These are phyloP conservation scores for Phialocephala subalpina DNA, from an alignment of 2,329 filamentous ascomycete species.

Conservation along the genomic window DNA sequence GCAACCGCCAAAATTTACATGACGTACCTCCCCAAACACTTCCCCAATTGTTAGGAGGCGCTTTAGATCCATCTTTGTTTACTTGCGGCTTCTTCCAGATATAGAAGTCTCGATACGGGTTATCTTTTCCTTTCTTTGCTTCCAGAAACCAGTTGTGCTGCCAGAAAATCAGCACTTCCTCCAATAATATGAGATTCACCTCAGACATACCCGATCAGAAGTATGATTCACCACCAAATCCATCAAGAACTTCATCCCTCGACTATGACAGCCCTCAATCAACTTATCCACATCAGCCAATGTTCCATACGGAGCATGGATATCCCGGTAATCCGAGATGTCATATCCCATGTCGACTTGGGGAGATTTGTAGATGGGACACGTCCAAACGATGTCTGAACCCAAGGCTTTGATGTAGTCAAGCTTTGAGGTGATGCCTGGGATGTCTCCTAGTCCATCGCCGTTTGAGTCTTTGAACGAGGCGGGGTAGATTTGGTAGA, in stretches of 20 bases:
- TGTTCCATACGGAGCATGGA: constrained; percentile 72
- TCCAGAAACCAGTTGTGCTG: constrained; percentile 66
- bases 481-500: constrained; percentile 68
- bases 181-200: not conserved
- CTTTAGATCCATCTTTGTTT: constrained; percentile 45
- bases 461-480: constrained; percentile 65
- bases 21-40: constrained; percentile 52
- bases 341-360: constrained; percentile 78
- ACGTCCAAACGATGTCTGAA: constrained; percentile 72
- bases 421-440: constrained; percentile 68
- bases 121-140: constrained; percentile 55
- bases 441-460: constrained; percentile 68
- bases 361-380: constrained; percentile 70
- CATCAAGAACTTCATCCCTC: constrained; percentile 72
- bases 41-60: constrained; percentile 55
- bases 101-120: constrained; percentile 67
- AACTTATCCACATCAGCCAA: constrained; percentile 71
- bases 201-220: constrained; percentile 37
- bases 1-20: too few species aligned
- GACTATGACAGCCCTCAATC: constrained; percentile 64
- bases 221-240: constrained; percentile 81
- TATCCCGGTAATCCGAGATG: constrained; percentile 72
- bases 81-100: constrained; percentile 62
- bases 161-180: not conserved
- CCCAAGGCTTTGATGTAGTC: constrained; percentile 68